Evolutionary conservation across 2,329 filamentous ascomycete species (phyloP).

Genomic region (Verticillium klebahnii): DNA sequence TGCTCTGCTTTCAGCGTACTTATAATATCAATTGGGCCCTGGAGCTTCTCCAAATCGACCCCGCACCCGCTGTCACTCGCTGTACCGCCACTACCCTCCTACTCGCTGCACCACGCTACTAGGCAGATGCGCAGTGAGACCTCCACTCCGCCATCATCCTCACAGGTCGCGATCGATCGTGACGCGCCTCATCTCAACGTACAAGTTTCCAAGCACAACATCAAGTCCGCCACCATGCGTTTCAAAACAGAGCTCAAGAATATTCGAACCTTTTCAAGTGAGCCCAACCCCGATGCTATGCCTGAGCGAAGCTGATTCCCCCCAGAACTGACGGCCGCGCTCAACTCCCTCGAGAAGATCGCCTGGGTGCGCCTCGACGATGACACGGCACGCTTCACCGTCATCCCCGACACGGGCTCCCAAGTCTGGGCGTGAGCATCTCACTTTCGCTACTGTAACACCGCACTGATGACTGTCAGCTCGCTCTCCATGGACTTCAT

Average conservation of each 20-base stretch:
- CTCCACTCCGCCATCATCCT: not conserved
- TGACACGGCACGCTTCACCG: conserved; percentile 85
- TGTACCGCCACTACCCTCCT: not conserved
- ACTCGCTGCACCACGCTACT: not conserved
- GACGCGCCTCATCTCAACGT: not conserved
- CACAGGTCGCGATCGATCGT: not conserved
- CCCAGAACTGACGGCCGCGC: conserved; percentile 59
- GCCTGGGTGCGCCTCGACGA: conserved; percentile 89
- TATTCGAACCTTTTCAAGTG: conserved; percentile 62
- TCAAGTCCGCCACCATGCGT: conserved; percentile 43
- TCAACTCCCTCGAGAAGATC: conserved; percentile 70
- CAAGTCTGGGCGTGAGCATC: conserved; percentile 87
- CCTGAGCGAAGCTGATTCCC: not conserved
- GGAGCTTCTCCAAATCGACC: no score
- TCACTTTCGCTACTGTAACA: not conserved
- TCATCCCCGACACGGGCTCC: conserved; percentile 89
- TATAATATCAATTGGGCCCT: no score
- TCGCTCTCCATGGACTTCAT: conserved; percentile 71
- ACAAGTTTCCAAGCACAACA: not conserved
- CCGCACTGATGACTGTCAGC: conserved; percentile 25
- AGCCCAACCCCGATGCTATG: not conserved
- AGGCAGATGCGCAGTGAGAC: no score
- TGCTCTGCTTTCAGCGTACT: no score
- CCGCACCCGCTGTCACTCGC: no score
- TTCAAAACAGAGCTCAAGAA: conserved; percentile 64